Evolutionary conservation across 768 basidiomycete genomes (phyloP).

Genomic region (Coprinopsis marcescibilis): DNA sequence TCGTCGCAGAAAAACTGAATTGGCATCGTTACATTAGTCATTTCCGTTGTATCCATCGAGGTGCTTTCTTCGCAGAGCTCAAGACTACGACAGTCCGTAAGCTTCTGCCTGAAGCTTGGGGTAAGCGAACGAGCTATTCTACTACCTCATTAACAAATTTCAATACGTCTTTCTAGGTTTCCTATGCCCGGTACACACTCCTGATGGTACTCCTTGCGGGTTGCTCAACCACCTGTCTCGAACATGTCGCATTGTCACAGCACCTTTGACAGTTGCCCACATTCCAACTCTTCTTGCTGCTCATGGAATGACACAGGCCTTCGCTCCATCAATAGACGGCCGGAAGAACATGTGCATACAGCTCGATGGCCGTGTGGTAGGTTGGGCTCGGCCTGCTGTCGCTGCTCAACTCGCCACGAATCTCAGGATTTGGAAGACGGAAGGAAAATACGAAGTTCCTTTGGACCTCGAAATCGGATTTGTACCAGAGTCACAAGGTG

Average conservation of each 20-base stretch:
- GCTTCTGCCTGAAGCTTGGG: slow-evolving; percentile 96
- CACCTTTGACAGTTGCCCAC: slow-evolving; percentile 66
- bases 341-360: slow-evolving; percentile 81
- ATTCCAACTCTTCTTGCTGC: slow-evolving; percentile 77
- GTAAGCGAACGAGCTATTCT: slow-evolving; percentile 32
- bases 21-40: slow-evolving; percentile 98
- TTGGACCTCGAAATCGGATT: slow-evolving; percentile 92
- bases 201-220: slow-evolving; percentile 97
- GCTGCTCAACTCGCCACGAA: slow-evolving; percentile 77
- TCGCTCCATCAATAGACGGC: slow-evolving; percentile 76
- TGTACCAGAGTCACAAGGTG: slow-evolving; percentile 84
- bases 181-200: slow-evolving; percentile 97
- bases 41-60: slow-evolving; percentile 97
- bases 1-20: slow-evolving; percentile 97
- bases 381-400: slow-evolving; percentile 77
- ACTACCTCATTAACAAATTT: neutral
- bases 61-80: slow-evolving; percentile 97
- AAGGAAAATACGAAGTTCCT: slow-evolving; percentile 73
- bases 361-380: slow-evolving; percentile 92
- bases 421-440: slow-evolving; percentile 93
- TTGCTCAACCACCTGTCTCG: slow-evolving; percentile 94
- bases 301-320: slow-evolving; percentile 93
- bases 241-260: slow-evolving; percentile 86
- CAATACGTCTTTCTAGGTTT: slow-evolving; percentile 62
- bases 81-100: slow-evolving; percentile 98